Conservation (phyloP, 257 asterid species). For the Ophiorrhiza pumila region DNA sequence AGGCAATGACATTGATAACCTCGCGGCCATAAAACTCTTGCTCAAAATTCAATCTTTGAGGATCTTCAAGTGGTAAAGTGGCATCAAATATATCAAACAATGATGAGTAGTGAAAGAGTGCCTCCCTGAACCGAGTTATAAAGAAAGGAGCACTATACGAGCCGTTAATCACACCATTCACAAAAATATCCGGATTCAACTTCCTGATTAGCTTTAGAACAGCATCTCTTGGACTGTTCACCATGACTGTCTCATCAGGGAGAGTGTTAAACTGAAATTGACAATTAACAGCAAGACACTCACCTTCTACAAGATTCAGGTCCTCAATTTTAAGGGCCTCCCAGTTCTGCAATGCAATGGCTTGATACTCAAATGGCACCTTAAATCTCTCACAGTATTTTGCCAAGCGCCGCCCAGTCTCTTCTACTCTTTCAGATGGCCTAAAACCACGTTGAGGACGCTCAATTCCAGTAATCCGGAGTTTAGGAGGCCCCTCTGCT, state of each 20-base stretch:
- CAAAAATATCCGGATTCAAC: conserved; percentile 70
- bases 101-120: conserved; percentile 75
- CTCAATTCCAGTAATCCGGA: conserved; percentile 82
- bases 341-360: conserved; percentile 72
- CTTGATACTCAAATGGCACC: conserved; percentile 74
- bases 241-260: conserved; percentile 69
- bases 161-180: conserved; percentile 53
- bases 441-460: conserved; percentile 80
- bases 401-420: conserved; percentile 71
- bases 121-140: conserved; percentile 85
- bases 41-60: conserved; percentile 62
- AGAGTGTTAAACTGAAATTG: conserved; percentile 53
- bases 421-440: conserved; percentile 74
- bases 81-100: conserved; percentile 81
- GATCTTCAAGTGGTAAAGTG: conserved; percentile 64
- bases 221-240: conserved; percentile 70
- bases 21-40: conserved; percentile 75
- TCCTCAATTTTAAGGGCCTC: conserved; percentile 67
- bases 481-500: conserved; percentile 61
- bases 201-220: conserved; percentile 54
- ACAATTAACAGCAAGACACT: conserved; percentile 73
- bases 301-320: conserved; percentile 53
- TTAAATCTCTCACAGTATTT: conserved; percentile 73
- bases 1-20: conserved; percentile 71
- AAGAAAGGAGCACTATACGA: conserved; percentile 76